Percentiles rank a stretch among this genome's conserved stretches.
Conservation (phyloP, 805 yeast genomes). For the Metschnikowia drakensbergensis region DNA sequence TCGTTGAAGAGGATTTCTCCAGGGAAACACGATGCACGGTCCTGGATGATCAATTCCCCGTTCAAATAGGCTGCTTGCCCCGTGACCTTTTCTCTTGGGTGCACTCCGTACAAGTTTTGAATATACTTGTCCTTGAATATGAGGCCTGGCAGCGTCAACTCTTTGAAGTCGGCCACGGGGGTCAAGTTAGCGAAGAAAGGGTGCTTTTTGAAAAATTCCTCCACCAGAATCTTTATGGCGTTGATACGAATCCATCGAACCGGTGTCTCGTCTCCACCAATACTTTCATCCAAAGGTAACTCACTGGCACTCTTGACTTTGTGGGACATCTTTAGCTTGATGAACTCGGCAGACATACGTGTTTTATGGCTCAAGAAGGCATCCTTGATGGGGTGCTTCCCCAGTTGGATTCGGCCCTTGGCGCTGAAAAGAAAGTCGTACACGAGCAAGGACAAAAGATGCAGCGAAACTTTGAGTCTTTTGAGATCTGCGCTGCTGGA, state of each 20-base stretch:
- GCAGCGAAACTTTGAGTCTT: slow-evolving; percentile 44
- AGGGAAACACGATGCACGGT: slow-evolving; percentile 95
- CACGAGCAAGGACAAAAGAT: slow-evolving; percentile 59
- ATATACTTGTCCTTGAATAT: slow-evolving; percentile 72
- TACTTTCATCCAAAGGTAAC: slow-evolving; percentile 37
- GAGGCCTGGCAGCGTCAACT: slow-evolving; percentile 45
- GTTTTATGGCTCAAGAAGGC: slow-evolving; percentile 75
- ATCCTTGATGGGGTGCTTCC: slow-evolving; percentile 82
- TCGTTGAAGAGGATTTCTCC: slow-evolving; percentile 64
- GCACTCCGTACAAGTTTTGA: slow-evolving; percentile 76
- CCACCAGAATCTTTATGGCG: slow-evolving; percentile 47
- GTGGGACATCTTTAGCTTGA: slow-evolving; percentile 68
- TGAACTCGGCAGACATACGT: slow-evolving; percentile 76
- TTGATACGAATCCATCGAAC: slow-evolving; percentile 80
- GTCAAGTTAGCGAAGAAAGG: slow-evolving; percentile 40
- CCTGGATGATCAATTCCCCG: slow-evolving; percentile 88
- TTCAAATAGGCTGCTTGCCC: slow-evolving; percentile 61
- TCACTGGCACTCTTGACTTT: slow-evolving; percentile 57
- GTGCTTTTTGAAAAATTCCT: slow-evolving; percentile 35
- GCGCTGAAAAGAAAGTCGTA: slow-evolving; percentile 78
- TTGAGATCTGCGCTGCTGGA: slow-evolving; percentile 43
- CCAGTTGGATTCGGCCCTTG: slow-evolving; percentile 81
- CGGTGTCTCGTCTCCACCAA: slow-evolving; percentile 61
- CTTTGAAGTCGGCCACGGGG: slow-evolving; percentile 43
- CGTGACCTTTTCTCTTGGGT: slow-evolving; percentile 69